Conservation (phyloP, 768 basidiomycete genomes). For the Pholiota conissans region DNA sequence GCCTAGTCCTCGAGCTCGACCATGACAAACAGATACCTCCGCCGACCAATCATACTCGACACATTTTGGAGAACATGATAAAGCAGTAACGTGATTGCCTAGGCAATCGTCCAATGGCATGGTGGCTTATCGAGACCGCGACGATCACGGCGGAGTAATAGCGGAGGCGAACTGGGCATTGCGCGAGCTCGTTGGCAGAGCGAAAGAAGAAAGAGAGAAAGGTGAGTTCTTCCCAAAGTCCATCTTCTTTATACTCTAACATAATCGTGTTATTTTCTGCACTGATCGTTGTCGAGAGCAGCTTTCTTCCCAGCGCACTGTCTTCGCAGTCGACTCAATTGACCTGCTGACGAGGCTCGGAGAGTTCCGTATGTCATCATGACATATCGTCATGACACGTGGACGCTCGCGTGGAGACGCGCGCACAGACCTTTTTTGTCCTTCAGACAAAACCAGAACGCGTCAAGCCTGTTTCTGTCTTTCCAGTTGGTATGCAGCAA, state of each 20-base stretch:
- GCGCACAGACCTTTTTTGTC: too few relatives aligned
- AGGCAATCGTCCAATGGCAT: not conserved
- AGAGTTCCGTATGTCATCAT: not conserved
- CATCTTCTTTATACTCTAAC: not conserved
- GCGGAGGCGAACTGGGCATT: not conserved
- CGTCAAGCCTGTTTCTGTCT: too few relatives aligned
- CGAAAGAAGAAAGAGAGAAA: not conserved
- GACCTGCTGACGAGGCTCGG: not conserved
- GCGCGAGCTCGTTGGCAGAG: not conserved
- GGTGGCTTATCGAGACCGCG: not conserved
- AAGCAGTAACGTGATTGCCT: slow-evolving; percentile 6
- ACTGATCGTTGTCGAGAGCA: not conserved
- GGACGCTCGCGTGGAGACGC: not conserved
- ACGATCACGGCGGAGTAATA: not conserved
- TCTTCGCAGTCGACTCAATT: not conserved
- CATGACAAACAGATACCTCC: not conserved
- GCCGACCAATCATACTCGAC: not conserved
- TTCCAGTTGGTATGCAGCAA: too few relatives aligned
- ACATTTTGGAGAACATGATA: slow-evolving; percentile 2
- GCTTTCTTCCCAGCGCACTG: not conserved
- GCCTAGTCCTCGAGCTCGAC: not conserved
- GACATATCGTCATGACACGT: not conserved
- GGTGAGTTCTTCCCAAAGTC: not conserved
- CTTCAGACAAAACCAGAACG: too few relatives aligned
- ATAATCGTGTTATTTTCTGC: not conserved